These are phyloP conservation scores for Periconia macrospinosa DNA, from an alignment of 2,329 filamentous ascomycete species.

Conservation along the genomic window DNA sequence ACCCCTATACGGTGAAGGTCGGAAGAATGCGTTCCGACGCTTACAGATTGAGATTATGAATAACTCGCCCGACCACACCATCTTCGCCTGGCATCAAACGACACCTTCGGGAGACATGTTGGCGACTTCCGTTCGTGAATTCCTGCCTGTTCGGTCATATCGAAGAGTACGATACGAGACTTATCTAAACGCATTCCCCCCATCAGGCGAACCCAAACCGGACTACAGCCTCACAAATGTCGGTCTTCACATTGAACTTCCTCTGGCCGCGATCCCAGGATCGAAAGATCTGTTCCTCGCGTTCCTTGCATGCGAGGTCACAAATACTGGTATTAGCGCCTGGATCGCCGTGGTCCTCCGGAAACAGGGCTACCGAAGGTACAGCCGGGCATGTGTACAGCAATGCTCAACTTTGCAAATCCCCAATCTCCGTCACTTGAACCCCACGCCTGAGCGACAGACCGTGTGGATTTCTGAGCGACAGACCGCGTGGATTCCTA, in stretches of 20 bases:
- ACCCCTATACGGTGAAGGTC: constrained; percentile 10
- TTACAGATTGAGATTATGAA: constrained; percentile 9
- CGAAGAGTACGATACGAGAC: too few relatives aligned
- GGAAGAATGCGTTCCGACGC: constrained; percentile 4
- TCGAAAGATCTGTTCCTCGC: neutral
- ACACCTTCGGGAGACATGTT: neutral
- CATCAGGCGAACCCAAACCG: neutral
- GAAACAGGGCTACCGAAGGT: neutral
- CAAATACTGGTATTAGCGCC: neutral
- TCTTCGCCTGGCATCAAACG: constrained; percentile 5
- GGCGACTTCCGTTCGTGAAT: neutral
- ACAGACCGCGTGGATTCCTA: too few relatives aligned
- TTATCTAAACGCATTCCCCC: neutral
- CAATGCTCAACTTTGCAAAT: neutral
- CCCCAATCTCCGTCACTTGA: neutral
- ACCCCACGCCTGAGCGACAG: too few relatives aligned
- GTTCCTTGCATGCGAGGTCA: neutral
- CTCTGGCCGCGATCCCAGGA: neutral
- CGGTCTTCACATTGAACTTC: neutral
- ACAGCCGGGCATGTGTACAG: neutral
- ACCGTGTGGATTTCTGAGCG: too few relatives aligned
- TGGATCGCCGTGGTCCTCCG: neutral
- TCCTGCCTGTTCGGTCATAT: neutral
- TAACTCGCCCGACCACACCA: neutral
- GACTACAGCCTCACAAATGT: neutral